These are phyloP conservation scores for Ceratobasidium sp. DNA, from an alignment of 1,284 basidiomycete genomes.

Conservation along the genomic window DNA sequence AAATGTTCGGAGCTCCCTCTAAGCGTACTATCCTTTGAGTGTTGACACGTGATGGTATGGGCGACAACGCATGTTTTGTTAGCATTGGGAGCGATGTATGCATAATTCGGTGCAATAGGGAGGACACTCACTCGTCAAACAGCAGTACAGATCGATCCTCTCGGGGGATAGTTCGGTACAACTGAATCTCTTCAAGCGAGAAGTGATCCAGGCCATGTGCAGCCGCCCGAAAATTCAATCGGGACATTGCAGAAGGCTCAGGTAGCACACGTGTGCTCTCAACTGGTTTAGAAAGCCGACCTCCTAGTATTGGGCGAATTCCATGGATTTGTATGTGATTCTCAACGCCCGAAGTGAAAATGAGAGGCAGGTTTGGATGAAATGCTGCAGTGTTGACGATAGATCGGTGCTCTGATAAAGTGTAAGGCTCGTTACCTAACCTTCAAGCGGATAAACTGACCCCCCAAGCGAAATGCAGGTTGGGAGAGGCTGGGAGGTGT, in stretches of 20 bases:
- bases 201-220: conserved; percentile 1
- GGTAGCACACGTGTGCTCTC: conserved; percentile 18
- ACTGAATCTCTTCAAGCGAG: not conserved
- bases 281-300: conserved; percentile 8
- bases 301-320: conserved; percentile 16
- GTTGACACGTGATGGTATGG: not conserved
- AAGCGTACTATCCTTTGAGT: conserved; percentile 24
- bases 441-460: conserved; percentile 8
- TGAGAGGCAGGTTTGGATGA: conserved; percentile 25
- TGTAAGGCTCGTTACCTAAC: not conserved
- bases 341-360: conserved; percentile 28
- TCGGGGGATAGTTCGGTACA: conserved; percentile 11
- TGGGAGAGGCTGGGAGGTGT: not conserved
- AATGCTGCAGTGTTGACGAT: conserved; percentile 35
- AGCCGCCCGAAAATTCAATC: conserved; percentile 9
- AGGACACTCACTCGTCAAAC: conserved; percentile 33
- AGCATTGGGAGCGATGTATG: not conserved
- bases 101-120: not conserved
- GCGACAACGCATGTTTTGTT: not conserved
- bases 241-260: conserved; percentile 12
- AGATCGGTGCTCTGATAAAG: conserved; percentile 16
- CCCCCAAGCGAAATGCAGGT: conserved; percentile 28
- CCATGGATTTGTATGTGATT: conserved; percentile 16
- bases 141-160: conserved; percentile 20
- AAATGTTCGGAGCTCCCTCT: conserved; percentile 14